Evolutionary conservation across 148 eudicot genomes (phyloP).

Genomic region (Rhododendron ferrugineum): DNA sequence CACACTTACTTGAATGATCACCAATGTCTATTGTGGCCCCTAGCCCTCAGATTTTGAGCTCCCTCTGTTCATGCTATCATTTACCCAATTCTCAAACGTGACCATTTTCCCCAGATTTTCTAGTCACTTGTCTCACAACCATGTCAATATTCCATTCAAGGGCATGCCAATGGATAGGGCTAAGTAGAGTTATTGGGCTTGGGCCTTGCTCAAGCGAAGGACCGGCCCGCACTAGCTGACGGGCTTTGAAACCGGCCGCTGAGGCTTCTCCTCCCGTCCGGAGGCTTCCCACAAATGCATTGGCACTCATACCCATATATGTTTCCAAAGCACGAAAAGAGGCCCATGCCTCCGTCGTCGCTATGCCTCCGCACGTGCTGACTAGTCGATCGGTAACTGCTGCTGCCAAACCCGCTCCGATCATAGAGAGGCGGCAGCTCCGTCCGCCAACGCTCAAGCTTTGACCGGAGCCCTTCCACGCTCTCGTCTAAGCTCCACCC

Average conservation of each 20-base stretch:
- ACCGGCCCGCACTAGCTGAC: constrained; percentile 10
- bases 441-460: constrained; percentile 58
- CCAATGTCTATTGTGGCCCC: not conserved
- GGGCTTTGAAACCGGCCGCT: constrained; percentile 13
- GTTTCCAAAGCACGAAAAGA: constrained; percentile 39
- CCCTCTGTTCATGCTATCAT: not conserved
- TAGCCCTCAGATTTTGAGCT: not conserved
- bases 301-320: constrained; percentile 36
- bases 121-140: not conserved
- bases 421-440: constrained; percentile 15
- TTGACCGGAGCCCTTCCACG: constrained; percentile 53
- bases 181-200: not conserved
- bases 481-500: constrained; percentile 56
- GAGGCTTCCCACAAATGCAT: constrained; percentile 39
- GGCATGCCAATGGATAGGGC: not conserved
- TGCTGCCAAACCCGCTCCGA: constrained; percentile 8
- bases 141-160: not conserved
- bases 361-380: constrained; percentile 12
- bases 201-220: constrained; percentile 8
- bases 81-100: not conserved
- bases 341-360: constrained; percentile 5
- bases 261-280: constrained; percentile 4
- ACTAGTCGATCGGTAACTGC: constrained; percentile 24
- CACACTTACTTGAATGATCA: not conserved
- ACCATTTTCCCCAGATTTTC: not conserved